A percentile compares a stretch with the other conserved stretches of the same genome.
phyloP scores from a whole-genome alignment of 2,329 filamentous ascomycete species.

The Neurospora sp. region DNA sequence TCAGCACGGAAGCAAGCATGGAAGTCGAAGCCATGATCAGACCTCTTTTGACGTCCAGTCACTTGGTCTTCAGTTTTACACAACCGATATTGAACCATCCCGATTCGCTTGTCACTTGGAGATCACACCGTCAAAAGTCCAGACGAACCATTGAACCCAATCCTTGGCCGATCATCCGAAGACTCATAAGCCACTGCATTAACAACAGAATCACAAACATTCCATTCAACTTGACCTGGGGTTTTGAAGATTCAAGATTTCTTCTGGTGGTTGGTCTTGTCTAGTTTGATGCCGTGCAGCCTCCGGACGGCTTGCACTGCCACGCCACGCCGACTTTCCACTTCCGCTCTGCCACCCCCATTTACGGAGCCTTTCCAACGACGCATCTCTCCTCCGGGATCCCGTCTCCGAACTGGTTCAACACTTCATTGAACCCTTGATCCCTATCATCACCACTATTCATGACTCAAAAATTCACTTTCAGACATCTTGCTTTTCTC shows the following conservation, averaged over 20 bases:
- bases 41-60: not conserved
- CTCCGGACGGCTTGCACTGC: not conserved
- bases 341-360: not conserved
- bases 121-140: not conserved
- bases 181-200: not conserved
- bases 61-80: not conserved
- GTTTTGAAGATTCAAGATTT: not conserved
- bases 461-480: not conserved
- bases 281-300: not conserved
- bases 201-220: not conserved
- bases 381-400: not conserved
- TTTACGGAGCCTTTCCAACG: not conserved
- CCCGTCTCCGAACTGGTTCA: not conserved
- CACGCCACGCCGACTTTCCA: not conserved
- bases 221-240: not conserved
- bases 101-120: not conserved
- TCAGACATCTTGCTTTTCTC: not conserved
- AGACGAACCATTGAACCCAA: not conserved
- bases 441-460: not conserved
- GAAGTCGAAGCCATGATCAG: not conserved
- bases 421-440: not conserved
- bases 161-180: not conserved
- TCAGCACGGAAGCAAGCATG: not conserved
- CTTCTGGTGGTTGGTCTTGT: not conserved
- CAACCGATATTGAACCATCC: not conserved